Evolutionary conservation across 345 rosid genomes (phyloP), one percentile per base, ranked within the genome.

Genomic region (Gossypium raimondii): DNA sequence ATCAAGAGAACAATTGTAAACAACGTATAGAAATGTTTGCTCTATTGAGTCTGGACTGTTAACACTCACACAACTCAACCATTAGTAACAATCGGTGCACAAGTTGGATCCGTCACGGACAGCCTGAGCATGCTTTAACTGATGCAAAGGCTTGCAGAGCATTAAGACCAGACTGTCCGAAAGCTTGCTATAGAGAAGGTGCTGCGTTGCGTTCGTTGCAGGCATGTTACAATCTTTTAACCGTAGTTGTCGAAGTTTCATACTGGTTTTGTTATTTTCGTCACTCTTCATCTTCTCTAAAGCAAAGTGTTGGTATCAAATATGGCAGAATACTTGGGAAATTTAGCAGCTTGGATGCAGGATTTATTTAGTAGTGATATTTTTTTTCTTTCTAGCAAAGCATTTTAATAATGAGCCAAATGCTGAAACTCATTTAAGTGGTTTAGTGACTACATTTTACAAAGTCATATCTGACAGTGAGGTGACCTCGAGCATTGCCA

Each of bases 141-240:
- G 97, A 94, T 86, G 97, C 92, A 43, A 87, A 80, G 85, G 83
- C 82, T 25, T 94, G 94, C 75, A 87, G 89, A 85, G 86, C 80
- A 80, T 75, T 91, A 60, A 87, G 82, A 80, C 92, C 95, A 0
- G 89, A 91, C 70, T 92, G 97, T 97, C 78, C 95, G 43, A 92
- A 94, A 85, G 97, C 85, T 58, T 94, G 97, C 81, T 94, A 84
- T 77, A 85, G 93, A 75, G 98, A 92, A 87, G 98, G 98, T 11
- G 91, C 95, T 75, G 97, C 98, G 79, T 86, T 94, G 73, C 89
- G 87, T 7, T 80, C 86, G 65, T 83, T 89, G 79, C 86, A 89
- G 95, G 94, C 76, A 82, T 78, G 76, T 57, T 45, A 43, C 73
- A 57, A 27, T 50, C 18, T 47, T 50, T 16, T 59, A 72, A n/a